Base-by-base conservation (phyloP, 306 rosid genomes). In the Begonia peltatifolia region DNA sequence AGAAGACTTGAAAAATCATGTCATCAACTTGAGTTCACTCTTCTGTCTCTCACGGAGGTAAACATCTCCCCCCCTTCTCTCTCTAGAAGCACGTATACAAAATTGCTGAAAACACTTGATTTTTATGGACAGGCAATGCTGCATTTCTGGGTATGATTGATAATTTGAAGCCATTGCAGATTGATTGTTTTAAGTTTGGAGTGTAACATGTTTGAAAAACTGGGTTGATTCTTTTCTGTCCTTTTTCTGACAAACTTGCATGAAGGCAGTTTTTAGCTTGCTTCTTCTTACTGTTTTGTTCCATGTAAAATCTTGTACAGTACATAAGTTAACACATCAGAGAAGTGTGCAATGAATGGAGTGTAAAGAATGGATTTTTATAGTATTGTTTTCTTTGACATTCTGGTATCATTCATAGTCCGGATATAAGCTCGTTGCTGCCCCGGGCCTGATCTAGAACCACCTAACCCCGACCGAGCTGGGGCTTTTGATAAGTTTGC, bases 81-180 rank as follows among this genome's bases (percentile, higher is more conserved):
- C 18, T 50, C 14, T 14, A 9, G 53, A 12, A n/a, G 9, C 18
- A 9, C 10, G 13, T 9, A 50, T 50, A 6, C 9, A 50, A 50
- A 47, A 1, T n/a, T 17, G 11, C 22, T 9, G 1, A 50, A 1
- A 12, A 13, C 10, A 0, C 22, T 50, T 50, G 6, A n/a, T 15
- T n/a, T 17, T 14, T 15, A 17, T 79, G 82, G 54, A 71, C 89
- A 92, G 96, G 99, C 96, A 73, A 79, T 92, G 99, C 75, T 75
- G 44, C 70, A 83, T 72, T 92, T 81, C 63, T 92, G 99, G 99
- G 46, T 83, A 35, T 86, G 71, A 90, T 63, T 48, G 38, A 64
- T 61, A 67, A 56, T 23, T 52, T n/a, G 51, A 14, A n/a, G 38
- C 22, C 6, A 50, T 15, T 6, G 14, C 20, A 12, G 53, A 50